Evolutionary conservation across 306 rosid species (phyloP).

Genomic region (Chamaecrista fasciculata): DNA sequence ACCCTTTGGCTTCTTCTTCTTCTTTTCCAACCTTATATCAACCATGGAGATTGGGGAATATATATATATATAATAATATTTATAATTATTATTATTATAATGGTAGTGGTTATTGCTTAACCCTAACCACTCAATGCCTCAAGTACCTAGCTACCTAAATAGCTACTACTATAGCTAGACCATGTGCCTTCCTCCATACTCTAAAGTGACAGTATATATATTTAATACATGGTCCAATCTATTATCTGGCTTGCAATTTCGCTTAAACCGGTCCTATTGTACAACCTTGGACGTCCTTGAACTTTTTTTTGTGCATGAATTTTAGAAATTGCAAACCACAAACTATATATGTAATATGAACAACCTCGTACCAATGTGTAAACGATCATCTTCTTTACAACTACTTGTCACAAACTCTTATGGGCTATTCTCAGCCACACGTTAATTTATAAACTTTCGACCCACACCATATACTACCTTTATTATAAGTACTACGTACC

Average conservation of each 20-base stretch:
- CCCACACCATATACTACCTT: neutral
- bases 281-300: neutral
- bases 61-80: neutral
- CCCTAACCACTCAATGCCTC: slow-evolving; percentile 6
- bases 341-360: neutral
- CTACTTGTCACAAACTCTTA: neutral
- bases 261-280: neutral
- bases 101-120: neutral
- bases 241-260: neutral
- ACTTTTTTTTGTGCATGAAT: neutral
- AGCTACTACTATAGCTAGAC: too few relatives aligned
- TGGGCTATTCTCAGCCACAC: neutral
- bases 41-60: neutral
- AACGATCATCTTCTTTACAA: neutral
- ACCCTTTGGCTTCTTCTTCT: neutral
- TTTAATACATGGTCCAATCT: neutral
- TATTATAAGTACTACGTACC: too few relatives aligned
- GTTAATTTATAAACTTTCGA: neutral
- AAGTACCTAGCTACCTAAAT: neutral
- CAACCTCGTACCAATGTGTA: neutral
- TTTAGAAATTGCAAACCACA: neutral
- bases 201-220: neutral
- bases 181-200: neutral
- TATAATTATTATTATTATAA: neutral
- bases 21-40: neutral